Conservation (phyloP, 2,329 filamentous ascomycete species). For the Microdochium bolleyi region DNA sequence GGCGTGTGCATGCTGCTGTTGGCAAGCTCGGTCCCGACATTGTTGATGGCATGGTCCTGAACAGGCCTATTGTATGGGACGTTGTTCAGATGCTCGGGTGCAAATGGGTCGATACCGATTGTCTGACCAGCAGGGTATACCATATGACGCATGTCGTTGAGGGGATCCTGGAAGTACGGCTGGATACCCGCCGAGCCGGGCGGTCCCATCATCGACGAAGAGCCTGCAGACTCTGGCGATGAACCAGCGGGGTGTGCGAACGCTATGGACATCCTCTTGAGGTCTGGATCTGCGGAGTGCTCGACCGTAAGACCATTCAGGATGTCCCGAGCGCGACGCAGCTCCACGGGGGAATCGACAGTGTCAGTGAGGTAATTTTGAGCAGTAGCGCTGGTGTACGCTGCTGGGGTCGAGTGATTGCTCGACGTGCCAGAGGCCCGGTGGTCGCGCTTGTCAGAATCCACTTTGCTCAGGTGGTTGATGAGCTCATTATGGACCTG, state of each 20-base stretch:
- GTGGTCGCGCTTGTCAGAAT: conserved; percentile 33
- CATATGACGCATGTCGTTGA: conserved; percentile 53
- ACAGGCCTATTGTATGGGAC: conserved; percentile 79
- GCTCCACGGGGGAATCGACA: conserved; percentile 39
- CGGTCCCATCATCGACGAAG: conserved; percentile 50
- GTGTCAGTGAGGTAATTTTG: conserved; percentile 33
- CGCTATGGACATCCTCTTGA: conserved; percentile 44
- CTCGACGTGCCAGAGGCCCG: conserved; percentile 27
- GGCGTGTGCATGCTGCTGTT: conserved; percentile 12
- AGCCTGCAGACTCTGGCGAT: conserved; percentile 43
- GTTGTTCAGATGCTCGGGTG: conserved; percentile 88
- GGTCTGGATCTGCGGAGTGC: conserved; percentile 42
- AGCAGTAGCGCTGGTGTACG: conserved; percentile 28
- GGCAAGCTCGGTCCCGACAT: conserved; percentile 4
- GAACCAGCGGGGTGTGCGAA: conserved; percentile 40
- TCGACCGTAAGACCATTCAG: conserved; percentile 45
- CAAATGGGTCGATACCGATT: conserved; percentile 90
- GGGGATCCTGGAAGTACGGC: conserved; percentile 40
- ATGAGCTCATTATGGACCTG: conserved; percentile 51
- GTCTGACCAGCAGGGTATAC: conserved; percentile 89
- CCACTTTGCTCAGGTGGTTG: conserved; percentile 42
- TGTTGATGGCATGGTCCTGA: conserved; percentile 31
- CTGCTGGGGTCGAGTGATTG: conserved; percentile 24
- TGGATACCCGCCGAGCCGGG: conserved; percentile 27
- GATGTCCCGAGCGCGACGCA: conserved; percentile 49